Base-by-base conservation (phyloP, 2,329 filamentous ascomycete species). In the Drechslerella dactyloides region DNA sequence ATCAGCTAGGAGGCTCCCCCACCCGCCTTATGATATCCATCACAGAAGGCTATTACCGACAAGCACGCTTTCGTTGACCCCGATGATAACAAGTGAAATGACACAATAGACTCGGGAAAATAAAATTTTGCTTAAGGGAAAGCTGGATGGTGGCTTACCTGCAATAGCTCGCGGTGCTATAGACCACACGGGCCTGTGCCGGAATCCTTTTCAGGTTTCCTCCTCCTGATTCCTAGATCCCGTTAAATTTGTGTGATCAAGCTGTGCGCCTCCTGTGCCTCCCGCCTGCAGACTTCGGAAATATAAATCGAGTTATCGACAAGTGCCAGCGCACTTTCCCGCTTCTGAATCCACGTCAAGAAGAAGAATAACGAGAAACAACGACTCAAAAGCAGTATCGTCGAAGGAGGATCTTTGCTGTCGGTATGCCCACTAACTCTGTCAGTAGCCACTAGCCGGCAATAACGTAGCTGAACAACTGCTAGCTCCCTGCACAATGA, bases 321-420 rank as follows among this genome's bases (percentile, higher is more conserved):
- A 46, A 46, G 50, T 44, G 30, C 37, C 23, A 54, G 58, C 44
- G 52, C 7, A 17, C 46, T 48, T 59, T 33, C 35, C 40, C 15
- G 46, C 35, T 48, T 46, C 23, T 59, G 48, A 48, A 46, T 59
- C 46, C 42, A 59, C 55, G 50, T 33, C 8, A 40, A 24, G 23
- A 48, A 58, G 40, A 40, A 48, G 46, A 57, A 46, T n/a, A 15
- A 46, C 15, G 15, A 46, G n/a, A 46, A 46, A 4, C 42, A 33
- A 8, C 27, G 27, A 33, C 8, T 33, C 8, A 3, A 33, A 33
- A 33, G 27, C 8, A 8, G 27, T 8, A 48, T 48, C 44, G 44
- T 48, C 44, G 21, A 17, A 48, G 44, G 15, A 42, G 15, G 19
- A 21, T 21, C 40, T 48, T 42, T 4, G 37, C 44, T 48, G 44